Base-by-base conservation (phyloP, 2,329 filamentous ascomycete species). In the Penicillium sumatraense region DNA sequence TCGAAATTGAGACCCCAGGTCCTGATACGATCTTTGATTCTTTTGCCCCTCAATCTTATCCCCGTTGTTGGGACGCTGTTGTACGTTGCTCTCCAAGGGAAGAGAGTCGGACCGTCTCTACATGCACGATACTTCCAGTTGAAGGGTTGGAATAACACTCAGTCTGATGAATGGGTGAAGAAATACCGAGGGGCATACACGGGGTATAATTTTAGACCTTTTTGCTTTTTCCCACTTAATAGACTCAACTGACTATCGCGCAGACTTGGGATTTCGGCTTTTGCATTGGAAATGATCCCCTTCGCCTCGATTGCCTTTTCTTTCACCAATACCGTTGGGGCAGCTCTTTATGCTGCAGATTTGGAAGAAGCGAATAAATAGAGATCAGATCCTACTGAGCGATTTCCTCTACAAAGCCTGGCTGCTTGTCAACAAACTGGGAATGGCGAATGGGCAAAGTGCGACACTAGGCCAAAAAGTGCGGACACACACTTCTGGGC, bases 291-390 rank as follows among this genome's bases (percentile, higher is more conserved):
- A 71, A 88, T 96, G 80, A 77, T 97, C 2, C 93, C 93, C 0
- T 78, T 97, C 58, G 86, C 83, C 6, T 93, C 90, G 5, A 89
- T 96, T 50, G 82, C 93, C 57, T 96, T 96, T 68, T 83, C 89
- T 0, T 97, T 96, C 72, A 96, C 92, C 14, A 97, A 96, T 72
- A 89, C 90, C 1, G 91, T 96, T 55, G 93, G 92, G 7, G 93
- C 93, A 51, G 93, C 93, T 7, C 78, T 98, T n/a, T 97, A 92
- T 92, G 93, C 93, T 36, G 90, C 91, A 16, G 92, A 96, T 72
- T 84, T 96, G 55, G 91, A 96, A 72, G 76, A 73, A 73, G 70
- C 7, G 72, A 77, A 51, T 3, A 49, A 65, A 53, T 71, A 66
- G n/a, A n/a, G n/a, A n/a, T n/a, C n/a, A n/a, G n/a, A n/a, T n/a